Evolutionary conservation across 768 basidiomycete species (phyloP).

Genomic region (Sporobolomyces roseus): DNA sequence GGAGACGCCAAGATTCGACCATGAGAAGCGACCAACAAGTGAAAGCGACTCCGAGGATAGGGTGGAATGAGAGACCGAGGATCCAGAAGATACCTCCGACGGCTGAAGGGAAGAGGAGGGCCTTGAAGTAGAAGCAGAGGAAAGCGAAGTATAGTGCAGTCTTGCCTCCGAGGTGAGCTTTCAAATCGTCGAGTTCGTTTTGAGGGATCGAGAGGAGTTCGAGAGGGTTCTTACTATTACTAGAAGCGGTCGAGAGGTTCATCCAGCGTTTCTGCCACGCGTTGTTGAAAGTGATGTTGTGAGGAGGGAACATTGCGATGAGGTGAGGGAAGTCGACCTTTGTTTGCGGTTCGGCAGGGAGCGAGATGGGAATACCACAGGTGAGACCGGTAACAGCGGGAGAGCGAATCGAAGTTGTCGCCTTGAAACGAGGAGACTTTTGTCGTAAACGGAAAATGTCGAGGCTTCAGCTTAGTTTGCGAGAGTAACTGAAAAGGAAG

Average conservation of each 20-base stretch:
- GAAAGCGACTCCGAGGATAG: slow-evolving; percentile 68
- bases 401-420: slow-evolving; percentile 65
- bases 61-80: slow-evolving; percentile 68
- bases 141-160: slow-evolving; percentile 61
- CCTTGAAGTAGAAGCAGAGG: slow-evolving; percentile 63
- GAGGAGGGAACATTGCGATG: slow-evolving; percentile 74
- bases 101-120: slow-evolving; percentile 69
- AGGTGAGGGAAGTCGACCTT: slow-evolving; percentile 67
- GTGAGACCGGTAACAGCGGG: slow-evolving; percentile 50
- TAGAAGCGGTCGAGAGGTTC: neutral
- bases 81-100: slow-evolving; percentile 68
- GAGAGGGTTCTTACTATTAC: slow-evolving; percentile 55
- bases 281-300: slow-evolving; percentile 76
- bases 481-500: neutral
- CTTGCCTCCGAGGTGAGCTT: slow-evolving; percentile 77
- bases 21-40: slow-evolving; percentile 80
- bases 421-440: slow-evolving; percentile 47
- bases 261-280: slow-evolving; percentile 73
- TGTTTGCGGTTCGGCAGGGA: slow-evolving; percentile 45
- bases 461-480: neutral
- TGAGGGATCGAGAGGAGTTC: slow-evolving; percentile 52
- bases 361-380: slow-evolving; percentile 25
- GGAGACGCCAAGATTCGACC: slow-evolving; percentile 87
- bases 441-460: too few relatives aligned
- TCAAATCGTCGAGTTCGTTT: slow-evolving; percentile 64